Percentiles rank a stretch among this genome's conserved stretches.
phyloP scores from a whole-genome alignment of 108 stramenopile genomes.

The Nannochloropsis gaditana region DNA sequence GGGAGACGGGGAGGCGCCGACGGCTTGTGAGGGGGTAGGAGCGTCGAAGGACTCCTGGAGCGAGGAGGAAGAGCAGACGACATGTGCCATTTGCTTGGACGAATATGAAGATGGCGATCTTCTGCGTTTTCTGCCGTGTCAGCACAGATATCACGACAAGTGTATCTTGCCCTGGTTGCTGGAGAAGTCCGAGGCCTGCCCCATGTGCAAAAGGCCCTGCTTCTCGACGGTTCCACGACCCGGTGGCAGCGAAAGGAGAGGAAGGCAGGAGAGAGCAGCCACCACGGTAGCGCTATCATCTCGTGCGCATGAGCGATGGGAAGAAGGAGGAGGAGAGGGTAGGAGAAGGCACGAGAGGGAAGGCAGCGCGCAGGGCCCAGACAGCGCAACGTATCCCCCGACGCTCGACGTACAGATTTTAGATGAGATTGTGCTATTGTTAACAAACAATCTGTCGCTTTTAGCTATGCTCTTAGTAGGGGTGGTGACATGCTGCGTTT shows the following conservation, averaged over 20 bases:
- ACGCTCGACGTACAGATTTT: background rate
- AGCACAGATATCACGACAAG: constrained; percentile 38
- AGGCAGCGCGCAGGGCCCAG: background rate
- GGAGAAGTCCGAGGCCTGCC: constrained; percentile 40
- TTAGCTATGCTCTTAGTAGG: constrained; percentile 9
- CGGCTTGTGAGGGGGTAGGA: background rate
- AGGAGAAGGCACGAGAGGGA: background rate
- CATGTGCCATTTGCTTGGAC: constrained; percentile 45
- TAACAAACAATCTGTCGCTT: background rate
- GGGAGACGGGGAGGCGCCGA: background rate
- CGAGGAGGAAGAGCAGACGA: constrained; percentile 26
- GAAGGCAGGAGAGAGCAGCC: background rate
- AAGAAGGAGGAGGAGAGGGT: background rate
- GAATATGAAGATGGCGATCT: constrained; percentile 43
- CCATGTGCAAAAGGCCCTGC: constrained; percentile 52
- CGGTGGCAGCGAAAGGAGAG: background rate
- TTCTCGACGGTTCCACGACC: background rate
- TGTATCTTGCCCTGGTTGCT: constrained; percentile 46
- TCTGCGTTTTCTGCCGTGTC: constrained; percentile 43
- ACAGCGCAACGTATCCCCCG: background rate
- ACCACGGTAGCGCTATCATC: background rate
- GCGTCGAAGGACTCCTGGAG: constrained; percentile 19
- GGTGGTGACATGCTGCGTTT: background rate
- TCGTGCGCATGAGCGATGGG: too few species aligned
- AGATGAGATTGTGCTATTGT: background rate